Evolutionary conservation across 495 filamentous ascomycete genomes (phyloP), one percentile per base, ranked within the genome.

Genomic region (Podospora sp.): DNA sequence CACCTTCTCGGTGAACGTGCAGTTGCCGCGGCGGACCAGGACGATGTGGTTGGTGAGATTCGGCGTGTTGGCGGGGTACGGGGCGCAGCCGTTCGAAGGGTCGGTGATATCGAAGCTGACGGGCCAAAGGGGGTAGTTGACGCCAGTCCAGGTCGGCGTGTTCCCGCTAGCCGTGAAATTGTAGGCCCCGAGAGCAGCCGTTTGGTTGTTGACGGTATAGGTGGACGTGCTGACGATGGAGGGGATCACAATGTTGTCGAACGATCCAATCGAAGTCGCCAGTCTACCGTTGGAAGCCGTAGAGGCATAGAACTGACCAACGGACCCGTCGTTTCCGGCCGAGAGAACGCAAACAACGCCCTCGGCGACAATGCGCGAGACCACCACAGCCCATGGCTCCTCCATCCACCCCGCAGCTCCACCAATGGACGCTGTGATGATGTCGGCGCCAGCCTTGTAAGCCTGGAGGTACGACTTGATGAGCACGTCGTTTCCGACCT

Each of bases 401-500:
- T 87, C 85, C 2, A 76, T 76, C 84, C 85, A 88, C 14, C 86
- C 86, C 0, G 78, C 81, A 24, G 84, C 74, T 0, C 80, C 81
- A n/a, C 86, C 86, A 56, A 88, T 83, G 6, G 85, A 87, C 12
- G 84, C 84, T 26, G 86, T 85, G 69, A 88, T 88, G 68, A 88
- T 81, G 71, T 88, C 84, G 29, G 81, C 83, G 14, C 85, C 85
- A 52, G 77, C 85, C 69, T 87, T 82, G 66, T 82, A 87, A 5
- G 86, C 86, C 75, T 76, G 78, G 71, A 84, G 80, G 67, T 85
- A 87, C 6, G 85, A 85, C 14, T 78, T 78, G 29, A 86, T 85
- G 70, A 88, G 71, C 20, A 85, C 78, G 71, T 87, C 85, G 65
- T 84, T 83, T 16, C 74, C 77, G 25, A 81, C 82, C 29, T 78